Percentiles rank a stretch among this genome's conserved stretches.
Conservation (phyloP, 108 stramenopile genomes). For the Discostella stelligeroides region DNA sequence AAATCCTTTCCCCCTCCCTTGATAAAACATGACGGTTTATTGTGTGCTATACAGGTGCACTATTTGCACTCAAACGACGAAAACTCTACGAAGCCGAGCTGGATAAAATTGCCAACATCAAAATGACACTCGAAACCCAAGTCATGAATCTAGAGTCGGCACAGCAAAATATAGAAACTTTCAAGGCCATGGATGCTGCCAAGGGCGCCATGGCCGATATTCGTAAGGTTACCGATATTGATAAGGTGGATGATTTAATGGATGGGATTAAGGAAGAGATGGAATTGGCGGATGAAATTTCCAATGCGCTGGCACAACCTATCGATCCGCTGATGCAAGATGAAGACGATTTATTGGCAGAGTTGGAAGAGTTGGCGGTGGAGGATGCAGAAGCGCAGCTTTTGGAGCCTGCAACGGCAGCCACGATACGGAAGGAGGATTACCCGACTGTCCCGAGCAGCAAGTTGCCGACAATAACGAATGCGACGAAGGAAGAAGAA, state of each 20-base stretch:
- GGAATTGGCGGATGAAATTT: slow-evolving; percentile 90
- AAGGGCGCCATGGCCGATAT: slow-evolving; percentile 87
- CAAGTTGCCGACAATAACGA: slow-evolving; percentile 62
- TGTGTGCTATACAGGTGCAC: slow-evolving; percentile 66
- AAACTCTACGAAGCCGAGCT: slow-evolving; percentile 96
- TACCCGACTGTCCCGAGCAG: slow-evolving; percentile 73
- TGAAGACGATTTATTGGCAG: slow-evolving; percentile 91
- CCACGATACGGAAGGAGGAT: slow-evolving; percentile 21
- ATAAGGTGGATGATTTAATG: slow-evolving; percentile 96
- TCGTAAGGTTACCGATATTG: slow-evolving; percentile 88
- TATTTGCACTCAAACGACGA: slow-evolving; percentile 96
- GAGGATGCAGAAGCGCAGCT: slow-evolving; percentile 84
- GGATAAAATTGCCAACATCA: slow-evolving; percentile 95
- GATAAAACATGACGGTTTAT: background rate
- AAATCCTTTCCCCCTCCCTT: background rate
- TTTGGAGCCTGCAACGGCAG: slow-evolving; percentile 59
- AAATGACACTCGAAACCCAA: slow-evolving; percentile 93
- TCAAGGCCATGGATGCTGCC: slow-evolving; percentile 91
- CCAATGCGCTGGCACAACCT: slow-evolving; percentile 84
- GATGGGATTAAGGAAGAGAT: slow-evolving; percentile 94
- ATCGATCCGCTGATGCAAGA: slow-evolving; percentile 81
- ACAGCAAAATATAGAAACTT: slow-evolving; percentile 92
- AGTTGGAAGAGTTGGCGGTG: slow-evolving; percentile 87
- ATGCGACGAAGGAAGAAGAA: slow-evolving; percentile 79
- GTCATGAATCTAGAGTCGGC: slow-evolving; percentile 96